These are phyloP conservation scores for Ochetophila trinervis DNA, from an alignment of 306 rosid genomes.

Conservation along the genomic window DNA sequence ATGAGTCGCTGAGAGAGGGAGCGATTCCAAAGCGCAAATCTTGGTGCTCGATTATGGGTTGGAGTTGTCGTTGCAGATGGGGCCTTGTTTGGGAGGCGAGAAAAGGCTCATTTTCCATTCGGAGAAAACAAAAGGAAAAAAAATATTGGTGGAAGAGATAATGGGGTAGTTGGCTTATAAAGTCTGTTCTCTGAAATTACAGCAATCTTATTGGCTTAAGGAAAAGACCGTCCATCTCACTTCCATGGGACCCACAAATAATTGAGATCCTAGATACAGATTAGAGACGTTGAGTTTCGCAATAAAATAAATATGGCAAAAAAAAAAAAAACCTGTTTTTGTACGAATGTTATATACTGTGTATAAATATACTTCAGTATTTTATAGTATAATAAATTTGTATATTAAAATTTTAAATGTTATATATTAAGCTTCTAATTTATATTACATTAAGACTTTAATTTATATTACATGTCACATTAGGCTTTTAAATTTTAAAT, in stretches of 20 bases:
- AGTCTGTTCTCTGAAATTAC: neutral
- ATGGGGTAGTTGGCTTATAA: neutral
- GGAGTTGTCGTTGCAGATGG: conserved; percentile 25
- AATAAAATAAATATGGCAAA: too few species aligned
- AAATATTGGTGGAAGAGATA: neutral
- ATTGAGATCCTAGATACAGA: neutral
- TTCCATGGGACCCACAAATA: neutral
- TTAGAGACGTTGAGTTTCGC: too few species aligned
- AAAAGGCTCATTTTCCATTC: conserved; percentile 54
- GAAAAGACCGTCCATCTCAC: conserved; percentile 1
- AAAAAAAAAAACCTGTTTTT: too few species aligned
- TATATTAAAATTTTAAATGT: too few species aligned
- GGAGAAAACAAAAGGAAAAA: neutral
- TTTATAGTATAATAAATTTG: too few species aligned
- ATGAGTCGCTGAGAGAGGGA: conserved; percentile 41
- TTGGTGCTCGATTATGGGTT: conserved; percentile 17
- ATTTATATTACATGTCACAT: too few species aligned
- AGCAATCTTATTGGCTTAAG: neutral
- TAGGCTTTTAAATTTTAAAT: too few species aligned
- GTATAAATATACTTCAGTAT: too few species aligned
- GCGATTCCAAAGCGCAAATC: conserved; percentile 25
- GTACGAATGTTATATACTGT: too few species aligned
- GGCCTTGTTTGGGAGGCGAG: conserved; percentile 41
- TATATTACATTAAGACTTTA: too few species aligned
- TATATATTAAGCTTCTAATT: too few species aligned